These are phyloP conservation scores for Nakazawaea siamensis DNA, from an alignment of 805 yeast species.

Conservation along the genomic window DNA sequence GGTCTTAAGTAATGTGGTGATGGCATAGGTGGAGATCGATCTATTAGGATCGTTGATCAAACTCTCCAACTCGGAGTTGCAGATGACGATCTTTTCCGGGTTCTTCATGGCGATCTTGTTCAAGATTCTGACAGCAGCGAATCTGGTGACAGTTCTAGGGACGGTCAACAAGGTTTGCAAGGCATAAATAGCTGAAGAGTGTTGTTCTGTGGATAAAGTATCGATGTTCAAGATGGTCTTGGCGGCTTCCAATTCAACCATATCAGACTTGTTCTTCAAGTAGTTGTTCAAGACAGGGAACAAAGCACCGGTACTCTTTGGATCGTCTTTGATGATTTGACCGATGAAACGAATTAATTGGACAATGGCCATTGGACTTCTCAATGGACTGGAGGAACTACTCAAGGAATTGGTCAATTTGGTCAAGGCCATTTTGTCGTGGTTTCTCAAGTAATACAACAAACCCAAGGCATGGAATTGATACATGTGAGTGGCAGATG, in stretches of 20 bases:
- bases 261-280: slow-evolving; percentile 74
- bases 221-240: slow-evolving; percentile 56
- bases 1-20: slow-evolving; percentile 90
- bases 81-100: slow-evolving; percentile 71
- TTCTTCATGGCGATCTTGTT: slow-evolving; percentile 75
- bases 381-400: slow-evolving; percentile 49
- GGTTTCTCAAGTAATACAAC: slow-evolving; percentile 78
- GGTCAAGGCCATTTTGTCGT: slow-evolving; percentile 89
- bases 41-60: slow-evolving; percentile 84
- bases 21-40: slow-evolving; percentile 93
- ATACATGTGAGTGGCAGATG: slow-evolving; percentile 70
- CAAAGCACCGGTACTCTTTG: slow-evolving; percentile 49
- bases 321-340: slow-evolving; percentile 64
- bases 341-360: slow-evolving; percentile 80
- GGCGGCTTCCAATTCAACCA: slow-evolving; percentile 89
- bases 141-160: slow-evolving; percentile 83
- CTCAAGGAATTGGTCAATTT: slow-evolving; percentile 78
- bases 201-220: slow-evolving; percentile 54
- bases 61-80: slow-evolving; percentile 79
- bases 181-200: slow-evolving; percentile 60
- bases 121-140: slow-evolving; percentile 87
- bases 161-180: slow-evolving; percentile 74
- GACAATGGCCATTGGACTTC: slow-evolving; percentile 75
- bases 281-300: slow-evolving; percentile 60
- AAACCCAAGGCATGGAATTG: slow-evolving; percentile 96